Conservation (phyloP, 345 rosid species). For the Microcos paniculata region DNA sequence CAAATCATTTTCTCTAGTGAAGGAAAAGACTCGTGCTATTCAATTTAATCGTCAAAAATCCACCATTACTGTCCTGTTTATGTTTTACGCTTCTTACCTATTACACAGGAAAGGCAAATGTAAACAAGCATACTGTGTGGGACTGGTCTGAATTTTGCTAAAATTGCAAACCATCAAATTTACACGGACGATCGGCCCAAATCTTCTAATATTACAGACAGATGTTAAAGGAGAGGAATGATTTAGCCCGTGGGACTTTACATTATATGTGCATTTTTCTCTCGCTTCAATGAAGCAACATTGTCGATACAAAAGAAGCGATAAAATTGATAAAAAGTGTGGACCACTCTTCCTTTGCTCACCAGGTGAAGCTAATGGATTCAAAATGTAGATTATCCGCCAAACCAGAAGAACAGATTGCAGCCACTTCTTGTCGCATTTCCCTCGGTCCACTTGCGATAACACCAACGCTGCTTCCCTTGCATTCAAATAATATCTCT, state of each 20-base stretch:
- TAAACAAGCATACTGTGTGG: no score
- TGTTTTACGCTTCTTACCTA: no score
- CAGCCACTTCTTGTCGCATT: conserved; percentile 71
- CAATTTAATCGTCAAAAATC: no score
- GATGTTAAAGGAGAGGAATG: neutral
- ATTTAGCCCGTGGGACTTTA: neutral
- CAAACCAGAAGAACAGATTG: conserved; percentile 52
- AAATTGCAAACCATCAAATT: no score
- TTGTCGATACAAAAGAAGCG: neutral
- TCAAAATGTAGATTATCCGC: conserved; percentile 60
- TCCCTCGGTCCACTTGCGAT: conserved; percentile 68
- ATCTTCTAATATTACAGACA: no score
- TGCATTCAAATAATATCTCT: conserved; percentile 48
- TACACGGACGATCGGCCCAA: no score
- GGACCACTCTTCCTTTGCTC: conserved; percentile 17
- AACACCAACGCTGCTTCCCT: conserved; percentile 65
- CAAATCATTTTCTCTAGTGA: no score
- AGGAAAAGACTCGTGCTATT: no score
- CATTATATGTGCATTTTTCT: neutral
- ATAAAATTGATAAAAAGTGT: neutral
- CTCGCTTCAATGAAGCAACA: neutral
- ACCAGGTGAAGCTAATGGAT: conserved; percentile 82
- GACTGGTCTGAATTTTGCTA: no score
- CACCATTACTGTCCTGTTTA: no score
- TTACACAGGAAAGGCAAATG: no score